Evolutionary conservation across 345 rosid species (phyloP).

Genomic region (Citrus trifoliata): DNA sequence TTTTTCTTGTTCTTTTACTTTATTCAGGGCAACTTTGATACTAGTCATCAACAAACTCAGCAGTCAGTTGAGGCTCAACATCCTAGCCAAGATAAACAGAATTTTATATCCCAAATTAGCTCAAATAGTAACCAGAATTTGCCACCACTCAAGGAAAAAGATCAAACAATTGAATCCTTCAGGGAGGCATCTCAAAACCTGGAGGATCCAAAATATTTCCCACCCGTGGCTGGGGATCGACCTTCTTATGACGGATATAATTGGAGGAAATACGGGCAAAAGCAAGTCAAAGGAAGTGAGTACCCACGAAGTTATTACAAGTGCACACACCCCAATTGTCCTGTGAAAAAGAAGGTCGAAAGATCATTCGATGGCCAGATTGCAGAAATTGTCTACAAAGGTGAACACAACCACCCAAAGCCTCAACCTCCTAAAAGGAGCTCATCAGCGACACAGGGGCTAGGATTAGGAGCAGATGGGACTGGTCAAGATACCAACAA

Average conservation of each 20-base stretch:
- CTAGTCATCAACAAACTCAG: slow-evolving; percentile 24
- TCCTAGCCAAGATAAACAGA: slow-evolving; percentile 32
- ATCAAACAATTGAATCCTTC: slow-evolving; percentile 28
- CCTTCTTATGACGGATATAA: slow-evolving; percentile 92
- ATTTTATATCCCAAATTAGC: slow-evolving; percentile 30
- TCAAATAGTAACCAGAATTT: slow-evolving; percentile 25
- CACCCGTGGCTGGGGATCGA: slow-evolving; percentile 36
- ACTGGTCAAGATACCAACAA: slow-evolving; percentile 33
- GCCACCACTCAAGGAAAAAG: slow-evolving; percentile 26
- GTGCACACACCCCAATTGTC: slow-evolving; percentile 89
- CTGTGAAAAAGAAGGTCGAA: slow-evolving; percentile 93
- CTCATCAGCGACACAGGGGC: slow-evolving; percentile 44
- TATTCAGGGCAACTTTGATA: slow-evolving; percentile 49
- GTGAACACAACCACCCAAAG: slow-evolving; percentile 86
- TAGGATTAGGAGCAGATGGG: slow-evolving; percentile 37
- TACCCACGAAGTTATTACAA: slow-evolving; percentile 93
- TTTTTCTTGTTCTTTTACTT: slow-evolving; percentile 2
- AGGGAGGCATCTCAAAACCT: slow-evolving; percentile 27
- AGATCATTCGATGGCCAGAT: slow-evolving; percentile 83
- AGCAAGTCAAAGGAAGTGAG: slow-evolving; percentile 98
- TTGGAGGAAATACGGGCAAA: slow-evolving; percentile 98
- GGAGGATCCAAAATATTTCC: slow-evolving; percentile 38
- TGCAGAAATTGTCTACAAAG: slow-evolving; percentile 91
- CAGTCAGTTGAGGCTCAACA: slow-evolving; percentile 30
- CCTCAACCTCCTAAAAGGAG: slow-evolving; percentile 70